A percentile compares a stretch with the other conserved stretches of the same genome.
These are phyloP conservation scores for Colletotrichum euphorbiae DNA, from an alignment of 2,329 filamentous ascomycete genomes.

Conservation along the genomic window DNA sequence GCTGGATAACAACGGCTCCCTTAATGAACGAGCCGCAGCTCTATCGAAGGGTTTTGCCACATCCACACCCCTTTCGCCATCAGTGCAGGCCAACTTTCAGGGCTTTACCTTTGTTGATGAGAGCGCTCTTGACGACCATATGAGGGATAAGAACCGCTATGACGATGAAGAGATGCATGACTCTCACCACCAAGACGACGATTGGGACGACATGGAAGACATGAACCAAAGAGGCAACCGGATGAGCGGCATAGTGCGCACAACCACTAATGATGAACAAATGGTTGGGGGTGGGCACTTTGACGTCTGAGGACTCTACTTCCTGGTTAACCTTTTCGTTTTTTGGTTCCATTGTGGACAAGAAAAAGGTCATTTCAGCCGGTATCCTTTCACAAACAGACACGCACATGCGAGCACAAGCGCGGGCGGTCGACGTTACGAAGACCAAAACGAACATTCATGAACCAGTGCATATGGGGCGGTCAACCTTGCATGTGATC, in stretches of 20 bases:
- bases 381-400: slow-evolving; percentile 20
- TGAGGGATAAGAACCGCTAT: slow-evolving; percentile 63
- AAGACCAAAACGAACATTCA: slow-evolving; percentile 41
- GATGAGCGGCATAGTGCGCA: slow-evolving; percentile 74
- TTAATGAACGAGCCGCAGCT: slow-evolving; percentile 91
- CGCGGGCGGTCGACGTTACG: slow-evolving; percentile 26
- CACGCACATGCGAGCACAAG: background rate
- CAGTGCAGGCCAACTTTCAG: slow-evolving; percentile 97
- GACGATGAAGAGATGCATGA: slow-evolving; percentile 73
- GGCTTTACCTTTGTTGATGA: slow-evolving; percentile 99
- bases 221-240: slow-evolving; percentile 65
- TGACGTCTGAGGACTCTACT: slow-evolving; percentile 63
- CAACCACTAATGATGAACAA: slow-evolving; percentile 68
- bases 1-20: slow-evolving; percentile 83
- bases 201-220: slow-evolving; percentile 71
- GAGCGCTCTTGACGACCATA: slow-evolving; percentile 90
- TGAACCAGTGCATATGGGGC: slow-evolving; percentile 40
- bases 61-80: slow-evolving; percentile 92
- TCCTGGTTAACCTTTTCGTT: slow-evolving; percentile 9
- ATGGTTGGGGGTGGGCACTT: slow-evolving; percentile 73
- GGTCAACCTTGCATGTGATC: slow-evolving; percentile 40
- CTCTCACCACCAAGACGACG: slow-evolving; percentile 56
- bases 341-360: slow-evolving; percentile 26
- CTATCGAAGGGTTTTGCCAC: slow-evolving; percentile 87
- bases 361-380: slow-evolving; percentile 31